phyloP scores from a whole-genome alignment of 1,139 yeast genomes.

The Suhomyces ambrosiae region DNA sequence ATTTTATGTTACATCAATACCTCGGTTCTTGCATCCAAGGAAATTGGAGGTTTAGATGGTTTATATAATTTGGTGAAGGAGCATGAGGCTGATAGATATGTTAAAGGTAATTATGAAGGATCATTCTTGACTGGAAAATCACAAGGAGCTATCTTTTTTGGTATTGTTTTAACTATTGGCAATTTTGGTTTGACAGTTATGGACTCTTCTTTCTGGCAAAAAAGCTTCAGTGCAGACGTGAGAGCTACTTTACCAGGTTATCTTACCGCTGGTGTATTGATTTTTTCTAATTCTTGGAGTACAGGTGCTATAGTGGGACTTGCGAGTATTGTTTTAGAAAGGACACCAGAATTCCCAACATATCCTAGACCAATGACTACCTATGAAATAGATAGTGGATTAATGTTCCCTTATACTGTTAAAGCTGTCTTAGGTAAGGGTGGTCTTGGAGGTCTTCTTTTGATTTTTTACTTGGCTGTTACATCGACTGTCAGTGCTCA shows the following conservation, averaged over 20 bases:
- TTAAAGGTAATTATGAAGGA: constrained; percentile 37
- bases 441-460: constrained; percentile 32
- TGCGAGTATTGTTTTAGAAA: constrained; percentile 29
- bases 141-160: constrained; percentile 33
- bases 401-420: constrained; percentile 30
- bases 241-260: constrained; percentile 43
- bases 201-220: constrained; percentile 39
- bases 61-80: constrained; percentile 27
- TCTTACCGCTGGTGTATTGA: constrained; percentile 33
- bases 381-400: constrained; percentile 31
- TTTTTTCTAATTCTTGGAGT: constrained; percentile 38
- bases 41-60: constrained; percentile 33
- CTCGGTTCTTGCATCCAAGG: constrained; percentile 26
- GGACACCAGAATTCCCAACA: constrained; percentile 29
- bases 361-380: constrained; percentile 31
- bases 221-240: constrained; percentile 36
- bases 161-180: constrained; percentile 31
- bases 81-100: constrained; percentile 19
- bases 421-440: constrained; percentile 32
- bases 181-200: constrained; percentile 35
- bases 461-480: constrained; percentile 33
- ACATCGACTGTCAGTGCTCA: constrained; percentile 37
- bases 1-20: constrained; percentile 32
- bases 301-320: constrained; percentile 33
- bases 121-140: constrained; percentile 39